Base-by-base conservation (phyloP, 208 protist genomes). In the Leishmania gerbilli region DNA sequence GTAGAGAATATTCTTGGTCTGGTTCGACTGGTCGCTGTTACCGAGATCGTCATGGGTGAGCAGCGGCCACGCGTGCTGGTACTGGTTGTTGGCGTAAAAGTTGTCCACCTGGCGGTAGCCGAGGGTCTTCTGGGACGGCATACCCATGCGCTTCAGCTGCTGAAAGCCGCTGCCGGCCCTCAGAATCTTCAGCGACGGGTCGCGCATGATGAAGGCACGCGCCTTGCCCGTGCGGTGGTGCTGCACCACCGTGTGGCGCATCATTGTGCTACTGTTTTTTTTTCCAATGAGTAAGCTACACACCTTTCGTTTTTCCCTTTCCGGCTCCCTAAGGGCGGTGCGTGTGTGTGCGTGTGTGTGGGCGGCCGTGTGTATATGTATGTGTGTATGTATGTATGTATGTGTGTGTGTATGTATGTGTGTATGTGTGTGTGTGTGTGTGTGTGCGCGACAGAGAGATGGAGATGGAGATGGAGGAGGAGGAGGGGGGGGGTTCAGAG, bases 1-100 rank as follows among this genome's bases (percentile, higher is more conserved):
- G 87, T 96, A 96, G 75, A 96, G 62, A 34, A 96, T 95, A 78
- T 96, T 96, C 56, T 93, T 92, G 51, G 95, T 98, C 64, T 96
- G 91, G 74, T 95, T 95, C 45, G 95, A 96, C 79, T 98, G 92
- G 81, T 98, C 93, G 82, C 91, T 96, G 88, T 97, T 95, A 77
- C 95, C 95, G 27, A 98, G 83, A 78, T 98, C 95, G 81, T 96
- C 93, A 81, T 98, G 93, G 15, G 93, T 92, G 74, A 98, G 91
- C 67, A 98, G 86, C 76, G 93, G 95, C 91, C 93, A 97, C 17
- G 95, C 95, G 81, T 98, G 94, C 74, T 97, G 92, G 80, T 97
- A 96, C 79, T 96, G 94, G 74, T 77, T 87, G 76, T 96, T 97
- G 31, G 92, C 94, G 76, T 95, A 86, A 71, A 95, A 93, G 76